Evolutionary conservation across 306 rosid genomes (phyloP).

Genomic region (Dalbergia cultrata): DNA sequence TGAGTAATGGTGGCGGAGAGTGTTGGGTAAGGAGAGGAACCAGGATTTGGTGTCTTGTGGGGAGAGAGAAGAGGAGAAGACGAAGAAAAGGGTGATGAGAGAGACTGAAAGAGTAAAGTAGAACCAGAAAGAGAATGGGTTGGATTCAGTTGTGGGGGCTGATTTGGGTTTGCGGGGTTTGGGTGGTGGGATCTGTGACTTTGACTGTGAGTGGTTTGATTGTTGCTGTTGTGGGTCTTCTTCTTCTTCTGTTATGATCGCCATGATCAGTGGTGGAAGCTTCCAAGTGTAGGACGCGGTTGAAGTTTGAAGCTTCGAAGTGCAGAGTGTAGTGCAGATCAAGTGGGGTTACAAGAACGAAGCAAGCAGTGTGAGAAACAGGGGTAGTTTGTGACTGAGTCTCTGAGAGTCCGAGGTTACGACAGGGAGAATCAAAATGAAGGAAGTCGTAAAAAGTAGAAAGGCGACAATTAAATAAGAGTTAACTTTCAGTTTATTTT

Average conservation of each 20-base stretch:
- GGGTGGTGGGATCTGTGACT: slow-evolving; percentile 42
- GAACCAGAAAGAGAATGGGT: slow-evolving; percentile 86
- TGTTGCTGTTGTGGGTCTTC: slow-evolving; percentile 43
- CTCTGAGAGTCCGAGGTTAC: neutral
- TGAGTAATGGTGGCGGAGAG: slow-evolving; percentile 81
- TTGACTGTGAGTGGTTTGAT: neutral
- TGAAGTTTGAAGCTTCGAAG: slow-evolving; percentile 22
- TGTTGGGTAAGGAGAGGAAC: slow-evolving; percentile 74
- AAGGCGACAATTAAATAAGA: no score
- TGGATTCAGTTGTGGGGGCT: slow-evolving; percentile 11
- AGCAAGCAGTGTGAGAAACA: neutral
- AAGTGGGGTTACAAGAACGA: neutral
- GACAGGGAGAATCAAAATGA: no score
- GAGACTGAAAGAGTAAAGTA: slow-evolving; percentile 77
- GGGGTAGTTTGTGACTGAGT: no score
- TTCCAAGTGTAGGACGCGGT: neutral
- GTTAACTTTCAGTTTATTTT: no score
- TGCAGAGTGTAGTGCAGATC: neutral
- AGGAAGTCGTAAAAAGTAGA: no score
- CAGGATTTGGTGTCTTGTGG: slow-evolving; percentile 73
- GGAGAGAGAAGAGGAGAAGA: slow-evolving; percentile 62
- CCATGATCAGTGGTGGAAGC: slow-evolving; percentile 58
- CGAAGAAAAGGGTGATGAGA: slow-evolving; percentile 57
- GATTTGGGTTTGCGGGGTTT: slow-evolving; percentile 48
- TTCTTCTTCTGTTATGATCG: slow-evolving; percentile 74